Evolutionary conservation across 345 rosid species (phyloP), one percentile per base, ranked within the genome.

Genomic region (Excoecaria agallocha): DNA sequence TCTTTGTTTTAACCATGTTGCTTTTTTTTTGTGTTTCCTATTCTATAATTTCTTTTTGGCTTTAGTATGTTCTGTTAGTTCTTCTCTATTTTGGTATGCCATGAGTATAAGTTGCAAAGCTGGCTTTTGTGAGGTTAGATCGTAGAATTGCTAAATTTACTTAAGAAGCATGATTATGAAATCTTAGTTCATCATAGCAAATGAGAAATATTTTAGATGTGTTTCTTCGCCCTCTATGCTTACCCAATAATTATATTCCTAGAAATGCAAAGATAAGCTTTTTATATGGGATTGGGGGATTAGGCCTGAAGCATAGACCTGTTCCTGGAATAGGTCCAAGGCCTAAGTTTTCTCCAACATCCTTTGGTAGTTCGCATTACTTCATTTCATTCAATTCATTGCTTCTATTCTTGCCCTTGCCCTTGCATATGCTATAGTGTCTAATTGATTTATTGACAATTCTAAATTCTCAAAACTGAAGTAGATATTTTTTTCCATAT

Each of bases 21-120:
- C 78, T n/a, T 30, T 30, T 56, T 61, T 12, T 19, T 30, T 12
- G 63, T 50, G 22, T n/a, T 25, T 64, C 77, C 48, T 38, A 48
- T 12, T 25, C 51, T 10, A 46, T 30, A 11, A 6, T 68, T 4
- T 59, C 7, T n/a, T n/a, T n/a, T n/a, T n/a, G n/a, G n/a, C n/a
- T n/a, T n/a, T n/a, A n/a, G n/a, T n/a, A n/a, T n/a, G n/a, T n/a
- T n/a, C n/a, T n/a, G n/a, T n/a, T n/a, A n/a, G n/a, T n/a, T n/a
- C n/a, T n/a, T n/a, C n/a, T n/a, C n/a, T n/a, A 16, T 16, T n/a
- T 63, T 51, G 39, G 49, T 70, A 11, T 69, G 50, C 55, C 22
- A 52, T 61, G 51, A 35, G 49, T 30, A 30, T 20, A 73, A 35
- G 51, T 13, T 30, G 54, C 56, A 38, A n/a, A 70, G 20, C n/a